Evolutionary conservation across 2,329 filamentous ascomycete genomes (phyloP), one percentile per base, ranked within the genome.

Genomic region (Daldinia sp.): DNA sequence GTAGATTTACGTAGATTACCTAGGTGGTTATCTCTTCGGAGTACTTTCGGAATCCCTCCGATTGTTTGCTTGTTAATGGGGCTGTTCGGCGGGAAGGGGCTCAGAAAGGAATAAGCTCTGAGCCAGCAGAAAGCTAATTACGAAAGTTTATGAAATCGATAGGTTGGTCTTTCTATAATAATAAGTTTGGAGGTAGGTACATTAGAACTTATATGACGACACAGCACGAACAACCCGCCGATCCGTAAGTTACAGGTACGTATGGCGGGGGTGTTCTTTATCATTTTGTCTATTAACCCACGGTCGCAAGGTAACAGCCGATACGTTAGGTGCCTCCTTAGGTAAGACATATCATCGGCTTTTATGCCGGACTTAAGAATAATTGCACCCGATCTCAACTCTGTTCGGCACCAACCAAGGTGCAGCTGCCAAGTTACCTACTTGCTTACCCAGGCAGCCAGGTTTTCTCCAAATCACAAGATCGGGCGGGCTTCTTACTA

Each of bases 321-420:
- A 34, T 9, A 27, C 21, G 41, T 23, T 25, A 45, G 19, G 21
- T 10, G 17, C 23, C 6, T 6, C 11, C 25, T 27, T 37, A n/a
- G 13, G 30, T 17, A 37, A 35, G 29, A 21, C n/a, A 37, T 37
- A 23, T 32, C 17, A 52, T 64, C 64, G 64, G 64, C 48, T 56
- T 67, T 67, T 63, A 60, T 15, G 43, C 43, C 61, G 65, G 65
- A 67, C 47, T 67, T 67, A 67, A 62, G 45, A 39, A 50, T 7
- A 15, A 45, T 45, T 27, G 27, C 17, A 34, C 25, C 8, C 23
- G 15, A 9, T 25, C 11, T 19, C 45, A 19, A 30, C 27, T 48
- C n/a, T 21, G 21, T 43, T 13, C 39, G 39, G 19, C 13, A 27
- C 13, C n/a, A n/a, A 25, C 5, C 21, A 25, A 7, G 15, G n/a